A percentile compares a stretch with the other conserved stretches of the same genome.
Conservation (phyloP, 192 early-diverging fungal species). For the Entomortierella parvispora region DNA sequence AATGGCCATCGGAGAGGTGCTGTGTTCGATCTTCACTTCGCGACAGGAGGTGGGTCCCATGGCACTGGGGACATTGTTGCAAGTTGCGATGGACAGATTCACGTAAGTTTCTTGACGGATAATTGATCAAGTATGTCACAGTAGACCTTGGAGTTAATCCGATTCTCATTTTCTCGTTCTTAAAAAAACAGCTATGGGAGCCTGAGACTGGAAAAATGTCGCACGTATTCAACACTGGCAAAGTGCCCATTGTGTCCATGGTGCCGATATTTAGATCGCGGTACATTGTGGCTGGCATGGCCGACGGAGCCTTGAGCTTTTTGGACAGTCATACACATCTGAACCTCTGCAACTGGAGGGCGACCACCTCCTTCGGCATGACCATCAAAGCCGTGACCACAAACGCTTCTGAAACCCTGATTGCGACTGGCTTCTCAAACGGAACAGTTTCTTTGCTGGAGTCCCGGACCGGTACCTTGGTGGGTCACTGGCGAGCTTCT, state of each 20-base stretch:
- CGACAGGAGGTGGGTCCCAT: slow-evolving; percentile 55
- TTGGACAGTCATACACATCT: slow-evolving; percentile 41
- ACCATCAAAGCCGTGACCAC: slow-evolving; percentile 52
- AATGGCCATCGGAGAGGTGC: slow-evolving; percentile 61
- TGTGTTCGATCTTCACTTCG: slow-evolving; percentile 62
- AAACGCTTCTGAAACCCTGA: slow-evolving; percentile 60
- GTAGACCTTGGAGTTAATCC: background rate
- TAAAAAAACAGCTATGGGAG: slow-evolving; percentile 61
- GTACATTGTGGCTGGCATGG: slow-evolving; percentile 59
- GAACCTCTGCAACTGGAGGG: slow-evolving; percentile 32
- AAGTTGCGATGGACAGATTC: slow-evolving; percentile 68
- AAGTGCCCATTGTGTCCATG: slow-evolving; percentile 56
- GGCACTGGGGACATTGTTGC: slow-evolving; percentile 59
- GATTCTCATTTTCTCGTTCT: too few species aligned
- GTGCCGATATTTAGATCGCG: slow-evolving; percentile 61
- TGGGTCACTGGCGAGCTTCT: slow-evolving; percentile 66
- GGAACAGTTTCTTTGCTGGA: slow-evolving; percentile 65
- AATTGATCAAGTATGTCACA: background rate
- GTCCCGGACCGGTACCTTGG: slow-evolving; percentile 61
- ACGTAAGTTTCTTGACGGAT: slow-evolving; percentile 53
- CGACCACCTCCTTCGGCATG: slow-evolving; percentile 28
- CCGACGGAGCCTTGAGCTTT: slow-evolving; percentile 60
- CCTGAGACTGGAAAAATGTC: slow-evolving; percentile 61
- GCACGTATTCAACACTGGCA: slow-evolving; percentile 61
- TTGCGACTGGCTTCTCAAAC: slow-evolving; percentile 64